Evolutionary conservation across 176 grass and related monocot species (phyloP).

Genomic region (Triticum dicoccoides): DNA sequence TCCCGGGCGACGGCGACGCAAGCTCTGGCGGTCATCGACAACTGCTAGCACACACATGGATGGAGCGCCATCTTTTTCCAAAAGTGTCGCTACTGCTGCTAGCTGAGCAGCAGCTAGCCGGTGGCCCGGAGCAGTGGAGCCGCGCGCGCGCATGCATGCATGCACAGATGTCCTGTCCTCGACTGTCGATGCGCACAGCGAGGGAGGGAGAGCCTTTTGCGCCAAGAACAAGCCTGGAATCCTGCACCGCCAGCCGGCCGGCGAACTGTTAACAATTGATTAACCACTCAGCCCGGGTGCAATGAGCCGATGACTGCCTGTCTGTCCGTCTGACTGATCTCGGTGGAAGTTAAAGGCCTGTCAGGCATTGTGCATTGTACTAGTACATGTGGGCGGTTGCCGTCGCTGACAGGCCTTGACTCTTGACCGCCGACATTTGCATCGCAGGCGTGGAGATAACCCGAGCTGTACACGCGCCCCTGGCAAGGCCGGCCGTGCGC

Average conservation of each 20-base stretch:
- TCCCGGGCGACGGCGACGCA: constrained; percentile 15
- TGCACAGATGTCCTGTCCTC: not conserved
- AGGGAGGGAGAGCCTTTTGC: not conserved
- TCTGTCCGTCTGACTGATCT: not conserved
- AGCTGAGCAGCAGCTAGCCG: no score
- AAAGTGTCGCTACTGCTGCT: not conserved
- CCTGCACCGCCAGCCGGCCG: not conserved
- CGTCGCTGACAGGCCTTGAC: constrained; percentile 24
- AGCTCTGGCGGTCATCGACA: not conserved
- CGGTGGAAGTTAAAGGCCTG: constrained; percentile 28
- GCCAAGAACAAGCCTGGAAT: constrained; percentile 39
- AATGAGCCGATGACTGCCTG: not conserved
- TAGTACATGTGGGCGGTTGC: not conserved
- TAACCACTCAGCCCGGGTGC: no score
- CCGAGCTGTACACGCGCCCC: not conserved
- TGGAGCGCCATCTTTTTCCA: constrained; percentile 25
- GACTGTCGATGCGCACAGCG: not conserved
- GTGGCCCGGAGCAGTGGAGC: not conserved
- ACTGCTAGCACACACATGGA: not conserved
- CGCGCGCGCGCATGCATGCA: not conserved
- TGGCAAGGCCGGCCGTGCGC: not conserved
- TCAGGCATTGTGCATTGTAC: not conserved
- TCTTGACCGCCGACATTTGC: constrained; percentile 55
- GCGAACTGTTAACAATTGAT: not conserved
- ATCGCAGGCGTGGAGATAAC: not conserved